A percentile compares a stretch with the other conserved stretches of the same genome.
These are phyloP conservation scores for Tuctoria greenei DNA, from an alignment of 176 grass and related monocot genomes.

Conservation along the genomic window DNA sequence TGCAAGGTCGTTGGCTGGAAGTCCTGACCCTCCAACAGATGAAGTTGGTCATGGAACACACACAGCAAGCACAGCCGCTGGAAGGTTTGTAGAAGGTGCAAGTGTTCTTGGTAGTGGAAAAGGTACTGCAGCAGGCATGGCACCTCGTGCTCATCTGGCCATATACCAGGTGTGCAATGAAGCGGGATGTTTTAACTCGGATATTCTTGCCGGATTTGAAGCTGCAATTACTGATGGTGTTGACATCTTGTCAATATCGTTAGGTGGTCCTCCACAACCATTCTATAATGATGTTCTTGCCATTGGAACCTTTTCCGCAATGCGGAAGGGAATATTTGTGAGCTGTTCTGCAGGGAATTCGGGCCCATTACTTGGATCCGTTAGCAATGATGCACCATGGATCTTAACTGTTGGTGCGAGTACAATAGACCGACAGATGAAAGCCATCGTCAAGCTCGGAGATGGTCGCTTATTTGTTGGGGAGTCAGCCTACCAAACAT, in stretches of 20 bases:
- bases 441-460: slow-evolving; percentile 37
- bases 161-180: slow-evolving; percentile 47
- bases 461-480: slow-evolving; percentile 39
- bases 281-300: slow-evolving; percentile 37
- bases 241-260: slow-evolving; percentile 48
- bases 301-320: slow-evolving; percentile 31
- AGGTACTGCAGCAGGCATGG: slow-evolving; percentile 53
- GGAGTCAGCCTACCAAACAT: slow-evolving; percentile 47
- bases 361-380: slow-evolving; percentile 13
- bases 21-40: not conserved
- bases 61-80: slow-evolving; percentile 53
- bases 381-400: slow-evolving; percentile 47
- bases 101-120: slow-evolving; percentile 50
- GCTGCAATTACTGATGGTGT: slow-evolving; percentile 57
- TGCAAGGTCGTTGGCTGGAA: not conserved
- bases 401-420: slow-evolving; percentile 47
- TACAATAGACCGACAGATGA: slow-evolving; percentile 47
- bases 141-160: slow-evolving; percentile 47
- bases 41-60: slow-evolving; percentile 53
- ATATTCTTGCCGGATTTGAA: slow-evolving; percentile 45
- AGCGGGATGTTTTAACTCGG: not conserved
- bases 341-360: slow-evolving; percentile 42
- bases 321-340: slow-evolving; percentile 44
- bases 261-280: not conserved
- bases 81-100: slow-evolving; percentile 35